Evolutionary conservation across 2,329 filamentous ascomycete species (phyloP).

Genomic region (Colletotrichum shisoi): DNA sequence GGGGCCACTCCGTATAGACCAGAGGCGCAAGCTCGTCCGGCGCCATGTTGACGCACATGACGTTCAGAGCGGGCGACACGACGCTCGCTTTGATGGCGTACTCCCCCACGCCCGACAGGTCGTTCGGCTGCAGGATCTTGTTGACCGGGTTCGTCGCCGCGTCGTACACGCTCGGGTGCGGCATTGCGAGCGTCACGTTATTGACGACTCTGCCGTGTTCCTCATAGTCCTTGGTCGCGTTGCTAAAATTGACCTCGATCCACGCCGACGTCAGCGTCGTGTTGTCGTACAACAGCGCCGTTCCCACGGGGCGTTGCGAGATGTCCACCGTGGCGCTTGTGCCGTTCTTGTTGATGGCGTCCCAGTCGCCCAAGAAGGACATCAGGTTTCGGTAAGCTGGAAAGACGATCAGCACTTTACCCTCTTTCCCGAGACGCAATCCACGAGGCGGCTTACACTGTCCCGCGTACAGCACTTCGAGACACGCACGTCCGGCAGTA

Average conservation of each 20-base stretch:
- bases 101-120: constrained; percentile 70
- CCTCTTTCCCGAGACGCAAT: background rate
- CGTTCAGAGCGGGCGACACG: constrained; percentile 74
- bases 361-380: constrained; percentile 67
- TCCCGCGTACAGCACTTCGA: constrained; percentile 74
- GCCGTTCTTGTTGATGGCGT: constrained; percentile 53
- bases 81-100: constrained; percentile 74
- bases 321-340: constrained; percentile 54
- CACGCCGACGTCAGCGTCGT: constrained; percentile 74
- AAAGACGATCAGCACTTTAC: constrained; percentile 26
- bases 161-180: constrained; percentile 72
- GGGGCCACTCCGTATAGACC: constrained; percentile 69
- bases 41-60: constrained; percentile 74
- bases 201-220: constrained; percentile 68
- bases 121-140: constrained; percentile 72
- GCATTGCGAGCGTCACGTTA: constrained; percentile 80
- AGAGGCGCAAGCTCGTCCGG: constrained; percentile 67
- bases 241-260: constrained; percentile 65
- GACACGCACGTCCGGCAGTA: constrained; percentile 63
- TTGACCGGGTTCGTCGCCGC: constrained; percentile 70
- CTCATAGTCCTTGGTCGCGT: constrained; percentile 61
- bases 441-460: constrained; percentile 53
- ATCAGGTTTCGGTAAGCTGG: constrained; percentile 72
- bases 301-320: constrained; percentile 63
- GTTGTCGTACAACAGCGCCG: constrained; percentile 73